Evolutionary conservation across 257 asterid species (phyloP).

Genomic region (Thymus quinquecostatus): DNA sequence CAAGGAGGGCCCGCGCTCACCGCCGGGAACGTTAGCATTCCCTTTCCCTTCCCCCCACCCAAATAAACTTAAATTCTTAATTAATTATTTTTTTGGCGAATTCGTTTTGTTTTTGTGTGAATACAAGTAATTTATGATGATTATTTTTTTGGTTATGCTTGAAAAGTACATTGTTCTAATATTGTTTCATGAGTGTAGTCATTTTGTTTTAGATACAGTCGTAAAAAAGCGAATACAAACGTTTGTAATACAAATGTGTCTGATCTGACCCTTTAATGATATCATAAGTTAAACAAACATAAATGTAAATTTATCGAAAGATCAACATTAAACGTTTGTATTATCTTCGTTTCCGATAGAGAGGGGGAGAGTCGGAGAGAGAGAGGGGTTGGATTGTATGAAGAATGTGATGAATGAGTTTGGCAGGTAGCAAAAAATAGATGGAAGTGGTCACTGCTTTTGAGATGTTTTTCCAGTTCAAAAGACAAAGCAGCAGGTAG

Average conservation of each 20-base stretch:
- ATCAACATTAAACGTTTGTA: too few species aligned
- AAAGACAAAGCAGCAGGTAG: constrained; percentile 44
- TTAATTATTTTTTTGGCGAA: not conserved
- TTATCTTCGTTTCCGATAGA: too few species aligned
- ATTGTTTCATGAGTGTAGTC: constrained; percentile 16
- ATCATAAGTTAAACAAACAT: too few species aligned
- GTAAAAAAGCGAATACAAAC: too few species aligned
- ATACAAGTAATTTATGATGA: constrained; percentile 39
- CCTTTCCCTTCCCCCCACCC: not conserved
- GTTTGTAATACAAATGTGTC: too few species aligned
- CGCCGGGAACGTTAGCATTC: constrained; percentile 35
- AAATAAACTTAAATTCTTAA: constrained; percentile 29
- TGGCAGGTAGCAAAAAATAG: constrained; percentile 50
- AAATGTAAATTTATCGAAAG: too few species aligned
- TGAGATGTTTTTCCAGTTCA: constrained; percentile 40
- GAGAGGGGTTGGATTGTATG: not conserved
- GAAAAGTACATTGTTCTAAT: not conserved
- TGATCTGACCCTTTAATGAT: too few species aligned
- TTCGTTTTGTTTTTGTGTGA: constrained; percentile 26
- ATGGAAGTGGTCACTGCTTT: constrained; percentile 48
- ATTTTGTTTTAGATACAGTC: not conserved
- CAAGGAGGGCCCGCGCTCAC: constrained; percentile 56
- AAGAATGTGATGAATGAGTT: constrained; percentile 34
- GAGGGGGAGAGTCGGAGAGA: not conserved
- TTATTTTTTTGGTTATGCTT: not conserved